Evolutionary conservation across 192 early-diverging fungal species (phyloP), one percentile per base, ranked within the genome.

Genomic region (Backusella psychrophila): DNA sequence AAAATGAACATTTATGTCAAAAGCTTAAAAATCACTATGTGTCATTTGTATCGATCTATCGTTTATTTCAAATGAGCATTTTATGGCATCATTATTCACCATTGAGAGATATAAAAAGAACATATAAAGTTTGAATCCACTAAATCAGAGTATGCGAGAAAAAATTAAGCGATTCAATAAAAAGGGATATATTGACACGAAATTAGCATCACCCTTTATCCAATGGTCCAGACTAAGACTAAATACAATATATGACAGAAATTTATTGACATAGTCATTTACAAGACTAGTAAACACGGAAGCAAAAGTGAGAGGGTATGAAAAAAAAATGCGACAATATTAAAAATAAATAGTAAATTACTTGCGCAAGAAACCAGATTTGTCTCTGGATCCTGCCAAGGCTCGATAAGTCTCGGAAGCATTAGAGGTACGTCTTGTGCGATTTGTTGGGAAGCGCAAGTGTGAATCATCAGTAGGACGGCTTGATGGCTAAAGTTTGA

Each of bases 391-490:
- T 4, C 23, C 23, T 11, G 56, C 56, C 12, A 63, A 63, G 26
- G 56, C 56, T 63, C 56, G 56, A 63, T 63, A 63, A 14, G 56
- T 63, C 23, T 63, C 56, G 23, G 56, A 63, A 63, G 56, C 56
- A 63, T 63, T 63, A 26, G 56, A 63, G 4, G 56, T 63, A 63
- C 56, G 56, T 63, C 56, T 29, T 63, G 56, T 63, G 29, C 56
- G 56, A 14, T 26, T 63, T 63, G 56, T 14, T 29, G 56, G 56
- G 26, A 63, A 63, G n/a, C 56, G 56, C 26, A 63, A 11, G 23
- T 63, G 21, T 29, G 56, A 26, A 63, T 63, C 56, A 63, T 63
- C 56, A 63, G 21, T 63, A 29, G 56, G 12, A 63, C 26, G 56
- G 12, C 26, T 63, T 63, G 56, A 4, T 12, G 56, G 23, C 56